A percentile compares a stretch with the other conserved stretches of the same genome.
phyloP scores from a whole-genome alignment of 116 monocot species.

The Posidonia oceanica region DNA sequence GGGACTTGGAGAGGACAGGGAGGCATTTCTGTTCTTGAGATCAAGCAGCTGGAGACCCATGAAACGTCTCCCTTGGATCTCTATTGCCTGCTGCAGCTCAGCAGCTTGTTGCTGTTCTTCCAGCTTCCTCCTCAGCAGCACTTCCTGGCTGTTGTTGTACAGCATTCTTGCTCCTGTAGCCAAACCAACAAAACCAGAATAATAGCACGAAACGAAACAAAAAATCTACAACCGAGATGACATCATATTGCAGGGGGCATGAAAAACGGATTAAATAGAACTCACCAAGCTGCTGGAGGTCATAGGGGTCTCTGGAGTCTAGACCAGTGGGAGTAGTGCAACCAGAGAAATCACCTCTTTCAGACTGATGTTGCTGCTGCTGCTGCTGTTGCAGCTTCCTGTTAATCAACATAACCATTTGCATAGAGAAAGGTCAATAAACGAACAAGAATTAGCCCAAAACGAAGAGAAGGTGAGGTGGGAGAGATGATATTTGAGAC shows the following conservation, averaged over 20 bases:
- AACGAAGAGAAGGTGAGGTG: background rate
- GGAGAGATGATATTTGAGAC: background rate
- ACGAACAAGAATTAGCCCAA: background rate
- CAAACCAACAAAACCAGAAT: background rate
- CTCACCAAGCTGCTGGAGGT: slow-evolving; percentile 53
- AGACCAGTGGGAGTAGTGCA: slow-evolving; percentile 42
- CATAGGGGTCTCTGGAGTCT: slow-evolving; percentile 56
- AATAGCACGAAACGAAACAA: background rate
- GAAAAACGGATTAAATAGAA: background rate
- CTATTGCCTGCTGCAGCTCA: slow-evolving; percentile 90
- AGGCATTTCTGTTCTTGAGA: slow-evolving; percentile 24
- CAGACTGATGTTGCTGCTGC: slow-evolving; percentile 23
- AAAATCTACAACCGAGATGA: background rate
- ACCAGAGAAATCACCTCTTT: slow-evolving; percentile 38
- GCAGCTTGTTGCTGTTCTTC: slow-evolving; percentile 78
- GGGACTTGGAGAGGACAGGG: slow-evolving; percentile 10
- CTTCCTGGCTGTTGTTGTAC: slow-evolving; percentile 49
- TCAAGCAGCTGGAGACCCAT: slow-evolving; percentile 79
- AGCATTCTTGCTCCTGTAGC: slow-evolving; percentile 51
- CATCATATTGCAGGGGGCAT: too few relatives aligned
- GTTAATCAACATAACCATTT: background rate
- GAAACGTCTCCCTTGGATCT: slow-evolving; percentile 70
- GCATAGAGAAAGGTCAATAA: background rate
- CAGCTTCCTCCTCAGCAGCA: slow-evolving; percentile 63
- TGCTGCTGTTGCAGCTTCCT: slow-evolving; percentile 33